Conservation (phyloP, 192 early-diverging fungal species). For the Gryganskiella cystojenkinii region DNA sequence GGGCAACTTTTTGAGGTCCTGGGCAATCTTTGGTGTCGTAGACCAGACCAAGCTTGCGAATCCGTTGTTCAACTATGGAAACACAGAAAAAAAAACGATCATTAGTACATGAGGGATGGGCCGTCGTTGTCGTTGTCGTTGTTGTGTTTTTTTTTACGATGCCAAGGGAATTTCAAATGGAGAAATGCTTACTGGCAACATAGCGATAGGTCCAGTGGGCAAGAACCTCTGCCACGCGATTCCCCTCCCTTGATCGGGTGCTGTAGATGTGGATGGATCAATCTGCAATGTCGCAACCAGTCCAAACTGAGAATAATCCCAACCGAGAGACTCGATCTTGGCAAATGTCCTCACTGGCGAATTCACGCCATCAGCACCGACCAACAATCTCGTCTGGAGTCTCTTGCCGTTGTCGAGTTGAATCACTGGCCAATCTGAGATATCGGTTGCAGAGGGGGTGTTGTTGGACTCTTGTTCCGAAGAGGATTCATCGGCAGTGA, state of each 20-base stretch:
- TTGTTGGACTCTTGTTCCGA: neutral
- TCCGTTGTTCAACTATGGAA: slow-evolving; percentile 63
- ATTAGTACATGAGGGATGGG: neutral
- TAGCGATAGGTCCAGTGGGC: slow-evolving; percentile 92
- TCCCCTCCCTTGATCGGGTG: slow-evolving; percentile 31
- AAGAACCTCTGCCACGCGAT: slow-evolving; percentile 94
- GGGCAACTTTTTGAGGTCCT: slow-evolving; percentile 70
- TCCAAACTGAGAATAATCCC: slow-evolving; percentile 88
- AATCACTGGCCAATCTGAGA: slow-evolving; percentile 80
- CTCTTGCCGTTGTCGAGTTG: slow-evolving; percentile 71
- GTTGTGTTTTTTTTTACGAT: too few relatives aligned
- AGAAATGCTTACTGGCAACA: slow-evolving; percentile 85
- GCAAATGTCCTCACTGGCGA: slow-evolving; percentile 88
- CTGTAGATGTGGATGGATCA: slow-evolving; percentile 68
- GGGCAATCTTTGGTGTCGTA: slow-evolving; percentile 69
- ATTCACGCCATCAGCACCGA: slow-evolving; percentile 92
- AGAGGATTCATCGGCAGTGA: slow-evolving; percentile 46
- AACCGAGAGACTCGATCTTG: slow-evolving; percentile 83
- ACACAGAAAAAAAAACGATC: slow-evolving; percentile 4
- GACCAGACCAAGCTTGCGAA: slow-evolving; percentile 94
- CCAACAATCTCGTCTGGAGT: slow-evolving; percentile 78
- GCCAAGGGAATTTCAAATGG: too few relatives aligned
- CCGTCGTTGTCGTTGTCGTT: too few relatives aligned
- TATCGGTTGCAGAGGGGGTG: slow-evolving; percentile 20
- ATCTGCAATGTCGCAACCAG: slow-evolving; percentile 88